Evolutionary conservation across 2,329 filamentous ascomycete genomes (phyloP), one percentile per base, ranked within the genome.

Genomic region (Fusarium odoratissimum): DNA sequence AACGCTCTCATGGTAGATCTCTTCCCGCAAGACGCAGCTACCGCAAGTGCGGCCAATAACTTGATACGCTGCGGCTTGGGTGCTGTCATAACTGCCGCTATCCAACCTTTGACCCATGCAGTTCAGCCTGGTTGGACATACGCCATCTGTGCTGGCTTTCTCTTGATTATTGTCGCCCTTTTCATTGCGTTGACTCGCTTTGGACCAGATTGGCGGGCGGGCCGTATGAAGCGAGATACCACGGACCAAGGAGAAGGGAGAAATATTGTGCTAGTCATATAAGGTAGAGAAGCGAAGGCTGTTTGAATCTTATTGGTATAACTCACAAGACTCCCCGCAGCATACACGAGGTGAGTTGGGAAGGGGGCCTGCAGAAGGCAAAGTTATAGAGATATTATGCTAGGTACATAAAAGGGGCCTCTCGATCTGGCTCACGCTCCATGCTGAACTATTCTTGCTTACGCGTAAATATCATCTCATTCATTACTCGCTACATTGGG

Each of bases 311-410:
- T 5, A 45, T 14, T 4, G 5, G 14, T 4, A 23, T 41, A 10
- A 6, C 0, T 41, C 16, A 2, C 0, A 16, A 10, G 3, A 5
- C 0, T 16, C 8, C 1, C 3, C 13, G 1, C 5, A 23, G 13
- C 12, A 21, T 0, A 8, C 12, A 21, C 21, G 37, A 21, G 37
- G 37, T 25, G 28, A 28, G 28, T 2, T 28, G 6, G 28, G 5
- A 6, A 28, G 6, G 28, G 28, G 6, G 28, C 6, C 6, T 28
- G 6, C 28, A 28, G 28, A 28, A 28, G 28, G 28, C 7, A 28
- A 28, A 28, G 7, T 28, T 6, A 28, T 28, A 28, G 28, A 28
- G 28, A 28, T 28, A 28, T 2, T 8, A 28, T 28, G 28, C 28
- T 28, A 8, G 28, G 28, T 28, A 28, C 28, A 28, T 28, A 6